Percentiles rank a stretch among this genome's conserved stretches.
Conservation (phyloP, 441 rosid species). For the Flueggea neowawraea region DNA sequence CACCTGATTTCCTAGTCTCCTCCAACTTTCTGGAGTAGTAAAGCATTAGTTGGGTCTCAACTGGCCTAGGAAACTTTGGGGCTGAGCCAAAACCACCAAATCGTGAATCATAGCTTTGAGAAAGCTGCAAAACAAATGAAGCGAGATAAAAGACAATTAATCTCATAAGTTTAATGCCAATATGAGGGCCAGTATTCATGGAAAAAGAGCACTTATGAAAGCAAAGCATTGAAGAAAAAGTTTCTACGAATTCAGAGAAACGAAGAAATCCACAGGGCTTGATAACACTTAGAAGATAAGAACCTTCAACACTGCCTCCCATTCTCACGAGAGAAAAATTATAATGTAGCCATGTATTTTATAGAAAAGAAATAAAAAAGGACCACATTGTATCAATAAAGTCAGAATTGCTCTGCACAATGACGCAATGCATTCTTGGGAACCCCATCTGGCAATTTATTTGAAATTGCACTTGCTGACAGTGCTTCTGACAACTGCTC, state of each 20-base stretch:
- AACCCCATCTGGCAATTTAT: constrained; percentile 61
- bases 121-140: constrained; percentile 60
- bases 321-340: not conserved
- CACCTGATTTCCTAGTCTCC: constrained; percentile 43
- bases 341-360: not conserved
- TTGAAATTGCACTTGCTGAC: constrained; percentile 53
- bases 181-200: no score
- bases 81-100: constrained; percentile 95
- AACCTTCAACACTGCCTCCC: not conserved
- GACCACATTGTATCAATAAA: constrained; percentile 1
- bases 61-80: constrained; percentile 98
- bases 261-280: not conserved
- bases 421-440: constrained; percentile 43
- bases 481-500: constrained; percentile 88
- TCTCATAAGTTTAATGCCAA: no score
- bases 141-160: constrained; percentile 1
- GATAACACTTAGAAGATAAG: not conserved
- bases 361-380: not conserved
- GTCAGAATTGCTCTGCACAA: constrained; percentile 82
- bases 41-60: constrained; percentile 91
- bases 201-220: not conserved
- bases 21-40: constrained; percentile 68
- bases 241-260: not conserved
- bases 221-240: not conserved
- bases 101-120: constrained; percentile 63